Conservation (phyloP, 257 asterid species). For the Nicotiana noctiflora region DNA sequence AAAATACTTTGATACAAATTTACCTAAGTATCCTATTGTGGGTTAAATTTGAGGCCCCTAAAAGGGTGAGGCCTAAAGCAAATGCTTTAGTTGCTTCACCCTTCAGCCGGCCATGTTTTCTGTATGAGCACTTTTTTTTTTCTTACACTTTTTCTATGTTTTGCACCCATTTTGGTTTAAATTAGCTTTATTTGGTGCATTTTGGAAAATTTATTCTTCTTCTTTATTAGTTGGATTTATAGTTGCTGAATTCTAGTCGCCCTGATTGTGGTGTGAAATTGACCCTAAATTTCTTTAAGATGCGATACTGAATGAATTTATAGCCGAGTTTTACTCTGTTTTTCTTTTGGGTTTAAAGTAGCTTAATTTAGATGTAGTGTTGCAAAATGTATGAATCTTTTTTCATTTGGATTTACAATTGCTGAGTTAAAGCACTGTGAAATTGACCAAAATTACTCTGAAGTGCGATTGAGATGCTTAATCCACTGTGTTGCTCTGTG, state of each 20-base stretch:
- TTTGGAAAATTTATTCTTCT: too few relatives aligned
- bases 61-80: too few relatives aligned
- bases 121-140: background rate
- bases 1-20: too few relatives aligned
- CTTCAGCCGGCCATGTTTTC: too few relatives aligned
- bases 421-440: background rate
- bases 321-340: background rate
- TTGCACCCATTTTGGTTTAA: background rate
- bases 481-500: background rate
- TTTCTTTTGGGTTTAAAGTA: constrained; percentile 12
- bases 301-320: background rate
- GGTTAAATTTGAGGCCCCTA: too few relatives aligned
- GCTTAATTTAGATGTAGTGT: background rate
- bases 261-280: background rate
- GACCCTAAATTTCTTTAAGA: background rate
- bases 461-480: too few relatives aligned
- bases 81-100: too few relatives aligned
- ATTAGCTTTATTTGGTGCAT: too few relatives aligned
- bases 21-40: too few relatives aligned
- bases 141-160: background rate
- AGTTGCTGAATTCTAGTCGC: background rate
- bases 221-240: background rate
- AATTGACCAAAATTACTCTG: too few relatives aligned
- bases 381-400: background rate
- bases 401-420: background rate